phyloP scores from a whole-genome alignment of 257 asterid genomes.

The Rehmannia glutinosa region DNA sequence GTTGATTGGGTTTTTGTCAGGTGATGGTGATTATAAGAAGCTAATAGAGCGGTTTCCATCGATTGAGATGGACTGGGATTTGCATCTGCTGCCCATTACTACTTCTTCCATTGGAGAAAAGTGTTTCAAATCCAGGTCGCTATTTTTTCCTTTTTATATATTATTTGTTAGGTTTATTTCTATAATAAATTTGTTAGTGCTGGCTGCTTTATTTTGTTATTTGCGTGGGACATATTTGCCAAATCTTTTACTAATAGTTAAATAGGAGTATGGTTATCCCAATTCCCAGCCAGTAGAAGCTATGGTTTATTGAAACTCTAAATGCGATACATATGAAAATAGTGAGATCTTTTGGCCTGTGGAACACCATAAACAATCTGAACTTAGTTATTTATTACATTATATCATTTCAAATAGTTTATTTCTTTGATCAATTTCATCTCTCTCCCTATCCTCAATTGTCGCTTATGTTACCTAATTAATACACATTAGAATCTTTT shows the following conservation, averaged over 20 bases:
- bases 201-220: conserved; percentile 14
- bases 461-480: background rate
- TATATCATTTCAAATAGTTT: background rate
- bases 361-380: background rate
- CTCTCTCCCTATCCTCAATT: too few species aligned
- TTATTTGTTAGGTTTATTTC: background rate
- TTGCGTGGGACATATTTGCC: conserved; percentile 12
- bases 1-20: conserved; percentile 64
- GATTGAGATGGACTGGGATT: conserved; percentile 69
- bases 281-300: background rate
- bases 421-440: background rate
- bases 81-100: conserved; percentile 80
- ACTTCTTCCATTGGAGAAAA: conserved; percentile 45
- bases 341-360: too few species aligned
- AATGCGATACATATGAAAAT: too few species aligned
- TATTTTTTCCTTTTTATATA: background rate
- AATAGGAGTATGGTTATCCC: background rate
- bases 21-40: conserved; percentile 52
- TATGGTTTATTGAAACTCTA: too few species aligned
- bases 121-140: conserved; percentile 51
- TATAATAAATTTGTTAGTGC: conserved; percentile 9
- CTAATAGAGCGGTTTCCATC: conserved; percentile 52
- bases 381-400: background rate
- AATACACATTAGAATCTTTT: background rate
- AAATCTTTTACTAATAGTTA: background rate